A percentile compares a stretch with the other conserved stretches of the same genome.
Conservation (phyloP, 116 monocot genomes). For the Trichopus zeylanicus region DNA sequence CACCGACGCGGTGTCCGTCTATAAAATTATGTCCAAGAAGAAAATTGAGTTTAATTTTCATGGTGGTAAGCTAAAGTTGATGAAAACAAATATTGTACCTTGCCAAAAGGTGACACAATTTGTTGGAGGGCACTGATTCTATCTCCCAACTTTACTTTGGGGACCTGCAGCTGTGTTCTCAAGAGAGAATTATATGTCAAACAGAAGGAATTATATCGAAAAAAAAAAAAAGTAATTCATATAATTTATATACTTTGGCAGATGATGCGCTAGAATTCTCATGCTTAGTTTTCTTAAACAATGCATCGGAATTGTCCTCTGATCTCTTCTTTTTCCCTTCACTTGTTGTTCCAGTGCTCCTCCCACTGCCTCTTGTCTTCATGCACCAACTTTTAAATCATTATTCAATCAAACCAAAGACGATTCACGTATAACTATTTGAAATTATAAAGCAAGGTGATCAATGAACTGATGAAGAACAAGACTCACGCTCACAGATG, state of each 20-base stretch:
- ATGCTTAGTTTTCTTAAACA: constrained; percentile 60
- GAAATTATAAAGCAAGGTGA: no score
- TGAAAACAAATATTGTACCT: constrained; percentile 36
- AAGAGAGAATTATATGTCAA: neutral
- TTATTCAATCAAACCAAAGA: constrained; percentile 1
- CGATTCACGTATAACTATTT: no score
- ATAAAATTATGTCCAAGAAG: neutral
- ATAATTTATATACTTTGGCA: constrained; percentile 20
- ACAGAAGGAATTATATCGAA: neutral
- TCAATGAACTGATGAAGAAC: neutral
- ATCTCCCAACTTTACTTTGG: constrained; percentile 77
- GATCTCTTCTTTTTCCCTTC: constrained; percentile 78
- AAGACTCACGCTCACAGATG: constrained; percentile 3
- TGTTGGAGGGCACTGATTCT: constrained; percentile 84
- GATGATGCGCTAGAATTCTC: constrained; percentile 37
- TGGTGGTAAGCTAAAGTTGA: neutral
- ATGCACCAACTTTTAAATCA: constrained; percentile 1
- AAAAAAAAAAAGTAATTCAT: neutral
- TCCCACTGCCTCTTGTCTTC: constrained; percentile 47
- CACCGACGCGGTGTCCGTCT: constrained; percentile 96
- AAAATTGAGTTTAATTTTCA: neutral
- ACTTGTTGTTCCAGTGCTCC: constrained; percentile 33
- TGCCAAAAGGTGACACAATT: constrained; percentile 94
- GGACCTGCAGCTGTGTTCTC: constrained; percentile 43
- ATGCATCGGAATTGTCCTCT: constrained; percentile 50